These are phyloP conservation scores for Skeletonema costatum DNA, from an alignment of 108 stramenopile species.

Conservation along the genomic window DNA sequence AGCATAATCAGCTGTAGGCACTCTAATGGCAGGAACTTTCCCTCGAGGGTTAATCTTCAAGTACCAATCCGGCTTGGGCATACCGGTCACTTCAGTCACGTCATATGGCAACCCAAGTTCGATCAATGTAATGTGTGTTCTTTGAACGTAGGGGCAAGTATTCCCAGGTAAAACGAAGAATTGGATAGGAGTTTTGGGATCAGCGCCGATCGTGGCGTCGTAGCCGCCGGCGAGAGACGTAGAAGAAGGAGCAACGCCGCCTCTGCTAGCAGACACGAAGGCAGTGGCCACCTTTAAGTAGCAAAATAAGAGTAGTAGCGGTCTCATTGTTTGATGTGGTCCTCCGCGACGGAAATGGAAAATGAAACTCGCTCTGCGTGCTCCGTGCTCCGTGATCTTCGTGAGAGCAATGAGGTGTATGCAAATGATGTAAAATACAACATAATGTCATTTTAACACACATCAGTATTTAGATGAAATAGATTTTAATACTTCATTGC, in stretches of 20 bases:
- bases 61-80: conserved; percentile 47
- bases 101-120: conserved; percentile 55
- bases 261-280: conserved; percentile 4
- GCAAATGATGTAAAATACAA: too few species aligned
- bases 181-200: conserved; percentile 38
- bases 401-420: too few species aligned
- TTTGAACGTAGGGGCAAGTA: conserved; percentile 53
- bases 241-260: background rate
- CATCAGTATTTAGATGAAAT: too few species aligned
- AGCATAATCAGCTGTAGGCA: conserved; percentile 27
- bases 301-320: background rate
- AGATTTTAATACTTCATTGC: too few species aligned
- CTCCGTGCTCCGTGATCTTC: too few species aligned
- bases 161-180: conserved; percentile 44
- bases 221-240: conserved; percentile 23
- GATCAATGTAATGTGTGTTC: conserved; percentile 44
- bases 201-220: conserved; percentile 27
- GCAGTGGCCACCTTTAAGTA: background rate
- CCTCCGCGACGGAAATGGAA: too few species aligned
- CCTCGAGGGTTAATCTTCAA: conserved; percentile 54
- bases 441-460: too few species aligned
- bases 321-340: background rate
- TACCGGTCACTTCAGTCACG: conserved; percentile 28
- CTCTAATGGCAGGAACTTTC: conserved; percentile 52
- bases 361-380: too few species aligned